Evolutionary conservation across 352 stramenopile species (phyloP).

Genomic region (Phytophthora chlamydospora): DNA sequence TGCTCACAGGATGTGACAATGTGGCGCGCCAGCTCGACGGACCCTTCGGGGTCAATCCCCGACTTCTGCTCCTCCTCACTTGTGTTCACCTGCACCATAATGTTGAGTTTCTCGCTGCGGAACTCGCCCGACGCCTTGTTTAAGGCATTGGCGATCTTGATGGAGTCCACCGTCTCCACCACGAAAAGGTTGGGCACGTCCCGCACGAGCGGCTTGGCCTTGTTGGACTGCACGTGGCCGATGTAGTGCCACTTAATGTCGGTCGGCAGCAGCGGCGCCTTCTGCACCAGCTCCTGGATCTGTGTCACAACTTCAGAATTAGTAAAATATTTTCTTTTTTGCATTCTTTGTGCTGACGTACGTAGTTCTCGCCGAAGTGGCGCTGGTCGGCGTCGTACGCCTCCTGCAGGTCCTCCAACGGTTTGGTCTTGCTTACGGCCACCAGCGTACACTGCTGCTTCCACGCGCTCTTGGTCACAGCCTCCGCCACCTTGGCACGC

Average conservation of each 20-base stretch:
- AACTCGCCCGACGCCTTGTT: slow-evolving; percentile 86
- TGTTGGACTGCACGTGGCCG: slow-evolving; percentile 98
- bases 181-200: slow-evolving; percentile 94
- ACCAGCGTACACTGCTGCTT: slow-evolving; percentile 87
- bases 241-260: slow-evolving; percentile 99
- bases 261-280: slow-evolving; percentile 85
- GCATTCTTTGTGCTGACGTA: slow-evolving; percentile 32
- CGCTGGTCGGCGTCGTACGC: slow-evolving; percentile 92
- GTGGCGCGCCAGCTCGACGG: slow-evolving; percentile 80
- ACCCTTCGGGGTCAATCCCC: slow-evolving; percentile 87
- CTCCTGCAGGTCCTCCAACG: slow-evolving; percentile 84
- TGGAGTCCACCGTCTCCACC: slow-evolving; percentile 96
- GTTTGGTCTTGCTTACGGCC: slow-evolving; percentile 96
- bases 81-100: slow-evolving; percentile 99
- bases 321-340: no score
- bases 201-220: slow-evolving; percentile 92
- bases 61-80: slow-evolving; percentile 98
- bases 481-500: slow-evolving; percentile 64
- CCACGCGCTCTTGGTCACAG: slow-evolving; percentile 51
- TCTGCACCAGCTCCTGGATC: slow-evolving; percentile 97
- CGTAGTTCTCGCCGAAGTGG: slow-evolving; percentile 99
- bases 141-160: slow-evolving; percentile 97
- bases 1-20: slow-evolving; percentile 91
- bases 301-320: slow-evolving; percentile 17
- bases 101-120: slow-evolving; percentile 80